Conservation (phyloP, 495 filamentous ascomycete species). For the Penicillium canescens region DNA sequence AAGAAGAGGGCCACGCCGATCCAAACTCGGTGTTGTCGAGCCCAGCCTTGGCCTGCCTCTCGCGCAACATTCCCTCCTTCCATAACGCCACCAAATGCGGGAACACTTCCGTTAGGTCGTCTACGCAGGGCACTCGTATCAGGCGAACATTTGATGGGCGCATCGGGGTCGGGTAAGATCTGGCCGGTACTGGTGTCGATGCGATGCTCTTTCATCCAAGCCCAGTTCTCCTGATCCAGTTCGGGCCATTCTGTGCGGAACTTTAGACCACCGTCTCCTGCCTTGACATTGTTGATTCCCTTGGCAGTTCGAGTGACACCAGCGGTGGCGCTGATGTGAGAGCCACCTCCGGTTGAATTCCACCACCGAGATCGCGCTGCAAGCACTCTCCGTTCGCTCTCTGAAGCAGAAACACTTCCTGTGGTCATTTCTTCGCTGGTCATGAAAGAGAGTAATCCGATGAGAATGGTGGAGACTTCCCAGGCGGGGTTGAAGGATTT, state of each 20-base stretch:
- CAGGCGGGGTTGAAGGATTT: conserved; percentile 99
- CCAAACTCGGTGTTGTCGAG: conserved; percentile 72
- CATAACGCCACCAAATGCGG: conserved; percentile 76
- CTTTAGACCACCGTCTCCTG: conserved; percentile 89
- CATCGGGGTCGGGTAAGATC: conserved; percentile 46
- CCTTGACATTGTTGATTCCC: conserved; percentile 69
- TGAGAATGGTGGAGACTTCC: conserved; percentile 95
- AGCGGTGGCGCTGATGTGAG: conserved; percentile 51
- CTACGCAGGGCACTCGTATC: conserved; percentile 69
- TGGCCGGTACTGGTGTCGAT: conserved; percentile 79
- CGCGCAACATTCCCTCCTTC: conserved; percentile 71
- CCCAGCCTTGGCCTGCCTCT: conserved; percentile 79
- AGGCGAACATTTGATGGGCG: conserved; percentile 50
- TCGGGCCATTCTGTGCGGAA: conserved; percentile 91
- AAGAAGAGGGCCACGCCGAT: conserved; percentile 68
- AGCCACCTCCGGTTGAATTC: conserved; percentile 96
- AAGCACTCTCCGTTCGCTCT: conserved; percentile 74
- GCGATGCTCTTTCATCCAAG: conserved; percentile 81
- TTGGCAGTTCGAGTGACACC: conserved; percentile 46
- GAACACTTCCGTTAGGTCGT: conserved; percentile 64
- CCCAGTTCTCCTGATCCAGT: conserved; percentile 87
- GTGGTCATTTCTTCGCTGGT: conserved; percentile 99
- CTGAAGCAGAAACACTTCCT: conserved; percentile 78
- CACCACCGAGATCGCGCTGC: conserved; percentile 87
- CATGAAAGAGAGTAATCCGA: conserved; percentile 95